These are phyloP conservation scores for Talaromyces amestolkiae DNA, from an alignment of 2,329 filamentous ascomycete species.

Conservation along the genomic window DNA sequence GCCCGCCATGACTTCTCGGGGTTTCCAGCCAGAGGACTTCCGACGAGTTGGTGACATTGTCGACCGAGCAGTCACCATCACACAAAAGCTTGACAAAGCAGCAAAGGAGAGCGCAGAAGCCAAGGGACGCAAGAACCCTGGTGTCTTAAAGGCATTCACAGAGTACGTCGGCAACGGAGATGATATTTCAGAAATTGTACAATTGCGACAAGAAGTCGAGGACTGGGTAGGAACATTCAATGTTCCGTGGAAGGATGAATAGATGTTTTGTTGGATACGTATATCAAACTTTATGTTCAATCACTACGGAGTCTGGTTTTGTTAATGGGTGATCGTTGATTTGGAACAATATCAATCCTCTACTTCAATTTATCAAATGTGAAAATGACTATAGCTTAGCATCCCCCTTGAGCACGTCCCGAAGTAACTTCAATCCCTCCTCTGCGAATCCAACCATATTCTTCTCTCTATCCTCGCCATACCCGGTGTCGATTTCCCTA, in stretches of 20 bases:
- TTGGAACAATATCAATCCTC: background rate
- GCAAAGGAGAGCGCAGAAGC: conserved; percentile 71
- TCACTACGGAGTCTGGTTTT: conserved; percentile 9
- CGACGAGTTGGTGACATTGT: conserved; percentile 80
- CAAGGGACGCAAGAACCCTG: conserved; percentile 85
- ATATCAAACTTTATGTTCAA: conserved; percentile 8
- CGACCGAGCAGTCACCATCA: conserved; percentile 76
- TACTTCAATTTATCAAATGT: background rate
- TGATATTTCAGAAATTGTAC: conserved; percentile 77
- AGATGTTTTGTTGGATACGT: conserved; percentile 14
- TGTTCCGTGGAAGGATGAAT: conserved; percentile 71
- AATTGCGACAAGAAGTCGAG: conserved; percentile 84
- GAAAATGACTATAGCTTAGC: conserved; percentile 19
- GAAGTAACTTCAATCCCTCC: conserved; percentile 56
- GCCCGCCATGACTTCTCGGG: conserved; percentile 94
- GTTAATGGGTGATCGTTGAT: background rate
- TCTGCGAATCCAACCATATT: conserved; percentile 65
- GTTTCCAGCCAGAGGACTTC: conserved; percentile 88
- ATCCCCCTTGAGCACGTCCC: conserved; percentile 52
- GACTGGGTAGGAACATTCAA: conserved; percentile 87
- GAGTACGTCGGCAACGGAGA: conserved; percentile 78
- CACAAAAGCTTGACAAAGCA: conserved; percentile 69
- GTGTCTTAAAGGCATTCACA: conserved; percentile 99
- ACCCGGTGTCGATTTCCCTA: conserved; percentile 57
- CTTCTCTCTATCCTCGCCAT: conserved; percentile 52